These are phyloP conservation scores for Aspergillus hiratsukae DNA, from an alignment of 2,329 filamentous ascomycete genomes.

Conservation along the genomic window DNA sequence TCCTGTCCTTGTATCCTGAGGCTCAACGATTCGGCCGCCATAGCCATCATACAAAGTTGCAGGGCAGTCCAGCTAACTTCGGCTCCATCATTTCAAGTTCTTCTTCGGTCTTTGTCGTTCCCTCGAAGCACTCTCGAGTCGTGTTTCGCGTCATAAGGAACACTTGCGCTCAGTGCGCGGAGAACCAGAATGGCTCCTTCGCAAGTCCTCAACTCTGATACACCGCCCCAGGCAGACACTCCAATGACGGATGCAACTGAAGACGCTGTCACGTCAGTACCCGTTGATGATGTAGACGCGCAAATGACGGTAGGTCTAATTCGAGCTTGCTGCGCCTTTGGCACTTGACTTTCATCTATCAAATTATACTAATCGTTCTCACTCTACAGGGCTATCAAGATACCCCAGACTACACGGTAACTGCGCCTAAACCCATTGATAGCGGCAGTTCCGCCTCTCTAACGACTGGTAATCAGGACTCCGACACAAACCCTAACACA, in stretches of 20 bases:
- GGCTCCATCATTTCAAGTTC: neutral
- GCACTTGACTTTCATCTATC: neutral
- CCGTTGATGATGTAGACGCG: slow-evolving; percentile 35
- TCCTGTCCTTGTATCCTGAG: neutral
- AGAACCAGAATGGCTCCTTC: slow-evolving; percentile 39
- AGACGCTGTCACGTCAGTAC: slow-evolving; percentile 31
- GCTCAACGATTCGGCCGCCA: neutral
- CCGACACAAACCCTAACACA: slow-evolving; percentile 62
- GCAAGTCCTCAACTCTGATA: slow-evolving; percentile 33
- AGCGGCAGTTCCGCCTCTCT: neutral
- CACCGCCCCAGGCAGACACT: slow-evolving; percentile 43
- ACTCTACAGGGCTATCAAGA: slow-evolving; percentile 48
- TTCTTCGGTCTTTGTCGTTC: neutral
- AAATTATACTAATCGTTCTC: slow-evolving; percentile 9
- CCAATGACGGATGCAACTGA: slow-evolving; percentile 44
- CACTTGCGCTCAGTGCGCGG: slow-evolving; percentile 24
- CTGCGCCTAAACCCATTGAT: slow-evolving; percentile 1
- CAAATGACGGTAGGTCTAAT: slow-evolving; percentile 35
- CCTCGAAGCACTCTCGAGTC: neutral
- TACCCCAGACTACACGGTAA: slow-evolving; percentile 59
- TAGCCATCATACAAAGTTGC: neutral
- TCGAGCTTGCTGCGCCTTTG: neutral
- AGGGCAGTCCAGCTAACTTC: neutral
- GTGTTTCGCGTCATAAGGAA: neutral
- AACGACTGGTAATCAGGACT: slow-evolving; percentile 46